phyloP scores from a whole-genome alignment of 2,329 filamentous ascomycete genomes.

The Colletotrichum sp. region DNA sequence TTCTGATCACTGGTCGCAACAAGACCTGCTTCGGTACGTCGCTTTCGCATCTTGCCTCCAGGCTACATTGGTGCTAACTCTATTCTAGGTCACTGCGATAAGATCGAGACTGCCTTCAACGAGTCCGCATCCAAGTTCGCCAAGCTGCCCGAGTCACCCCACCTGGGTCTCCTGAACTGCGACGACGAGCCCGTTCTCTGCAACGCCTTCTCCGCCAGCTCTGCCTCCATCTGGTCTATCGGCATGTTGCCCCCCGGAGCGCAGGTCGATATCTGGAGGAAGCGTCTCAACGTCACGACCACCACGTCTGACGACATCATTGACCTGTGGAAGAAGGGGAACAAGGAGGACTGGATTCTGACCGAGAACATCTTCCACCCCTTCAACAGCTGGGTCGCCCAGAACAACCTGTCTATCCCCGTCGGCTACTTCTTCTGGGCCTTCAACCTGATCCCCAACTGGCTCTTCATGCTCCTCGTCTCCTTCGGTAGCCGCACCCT shows the following conservation, averaged over 20 bases:
- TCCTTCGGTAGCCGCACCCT: constrained; percentile 76
- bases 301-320: constrained; percentile 69
- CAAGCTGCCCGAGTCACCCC: constrained; percentile 63
- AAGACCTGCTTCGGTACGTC: constrained; percentile 72
- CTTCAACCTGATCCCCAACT: constrained; percentile 72
- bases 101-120: constrained; percentile 70
- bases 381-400: constrained; percentile 70
- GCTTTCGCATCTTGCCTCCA: constrained; percentile 13
- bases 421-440: constrained; percentile 72
- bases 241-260: constrained; percentile 69
- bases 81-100: constrained; percentile 65
- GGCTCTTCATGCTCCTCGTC: constrained; percentile 79
- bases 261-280: constrained; percentile 67
- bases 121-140: constrained; percentile 70
- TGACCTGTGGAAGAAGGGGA: constrained; percentile 58
- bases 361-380: constrained; percentile 77
- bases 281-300: constrained; percentile 73
- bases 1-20: constrained; percentile 77
- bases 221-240: constrained; percentile 71
- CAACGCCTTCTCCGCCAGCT: constrained; percentile 72
- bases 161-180: constrained; percentile 75
- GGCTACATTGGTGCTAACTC: constrained; percentile 19
- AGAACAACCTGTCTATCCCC: constrained; percentile 67
- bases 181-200: constrained; percentile 77
- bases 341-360: constrained; percentile 47